These are phyloP conservation scores for Fusarium hostae DNA, from an alignment of 2,329 filamentous ascomycete species.

Conservation along the genomic window DNA sequence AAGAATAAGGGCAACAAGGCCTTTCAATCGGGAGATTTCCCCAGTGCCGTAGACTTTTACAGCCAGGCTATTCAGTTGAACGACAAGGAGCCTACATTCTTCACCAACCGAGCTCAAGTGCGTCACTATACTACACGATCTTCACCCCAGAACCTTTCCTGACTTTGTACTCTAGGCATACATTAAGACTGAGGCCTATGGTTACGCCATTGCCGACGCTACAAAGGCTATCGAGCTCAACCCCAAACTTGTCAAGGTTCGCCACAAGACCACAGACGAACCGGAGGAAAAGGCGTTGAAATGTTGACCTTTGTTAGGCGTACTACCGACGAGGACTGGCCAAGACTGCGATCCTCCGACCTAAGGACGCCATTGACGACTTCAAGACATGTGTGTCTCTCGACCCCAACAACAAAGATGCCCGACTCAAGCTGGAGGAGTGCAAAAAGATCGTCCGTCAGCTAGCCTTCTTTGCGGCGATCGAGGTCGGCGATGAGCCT, in stretches of 20 bases:
- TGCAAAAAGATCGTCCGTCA: slow-evolving; percentile 96
- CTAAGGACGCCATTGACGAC: slow-evolving; percentile 88
- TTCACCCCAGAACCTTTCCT: slow-evolving; percentile 45
- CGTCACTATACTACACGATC: slow-evolving; percentile 44
- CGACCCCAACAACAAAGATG: slow-evolving; percentile 89
- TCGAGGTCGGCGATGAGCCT: slow-evolving; percentile 91
- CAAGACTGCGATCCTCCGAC: slow-evolving; percentile 88
- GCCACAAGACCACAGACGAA: slow-evolving; percentile 25
- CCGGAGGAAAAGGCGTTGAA: slow-evolving; percentile 4
- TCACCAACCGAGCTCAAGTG: slow-evolving; percentile 94
- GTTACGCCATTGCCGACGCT: slow-evolving; percentile 90
- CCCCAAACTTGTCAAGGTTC: slow-evolving; percentile 86
- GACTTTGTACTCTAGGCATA: slow-evolving; percentile 70
- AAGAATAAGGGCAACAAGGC: slow-evolving; percentile 97
- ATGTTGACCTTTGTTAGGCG: slow-evolving; percentile 64
- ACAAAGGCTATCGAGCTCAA: slow-evolving; percentile 92
- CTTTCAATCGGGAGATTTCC: slow-evolving; percentile 89
- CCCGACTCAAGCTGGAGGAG: slow-evolving; percentile 88
- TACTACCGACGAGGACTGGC: slow-evolving; percentile 95
- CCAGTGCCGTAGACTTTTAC: slow-evolving; percentile 83
- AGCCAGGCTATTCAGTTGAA: slow-evolving; percentile 87
- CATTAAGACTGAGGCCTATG: slow-evolving; percentile 95
- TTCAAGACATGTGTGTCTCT: slow-evolving; percentile 91
- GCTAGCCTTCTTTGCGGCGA: slow-evolving; percentile 92
- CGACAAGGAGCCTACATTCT: slow-evolving; percentile 87